Evolutionary conservation across 106 monocot species (phyloP).

Genomic region (Phalaenopsis equestris): DNA sequence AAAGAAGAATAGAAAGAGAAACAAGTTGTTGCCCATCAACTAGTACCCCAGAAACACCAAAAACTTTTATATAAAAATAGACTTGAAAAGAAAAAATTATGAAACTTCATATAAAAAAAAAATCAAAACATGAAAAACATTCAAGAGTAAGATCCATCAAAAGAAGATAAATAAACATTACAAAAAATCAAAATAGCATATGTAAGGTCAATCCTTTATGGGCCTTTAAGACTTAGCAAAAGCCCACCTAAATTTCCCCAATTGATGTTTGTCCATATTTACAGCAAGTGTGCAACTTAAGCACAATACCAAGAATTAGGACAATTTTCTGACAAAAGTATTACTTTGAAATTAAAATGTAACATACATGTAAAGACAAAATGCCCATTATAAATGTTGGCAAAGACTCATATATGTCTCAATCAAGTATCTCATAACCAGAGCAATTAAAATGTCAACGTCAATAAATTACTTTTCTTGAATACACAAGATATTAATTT

Average conservation of each 20-base stretch:
- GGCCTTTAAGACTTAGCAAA: not conserved
- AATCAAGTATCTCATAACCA: not conserved
- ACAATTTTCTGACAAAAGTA: not conserved
- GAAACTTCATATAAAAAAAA: too few relatives aligned
- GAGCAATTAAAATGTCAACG: not conserved
- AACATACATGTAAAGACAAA: not conserved
- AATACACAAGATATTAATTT: too few relatives aligned
- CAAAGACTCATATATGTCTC: not conserved
- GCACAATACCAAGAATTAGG: not conserved
- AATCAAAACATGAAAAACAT: not conserved
- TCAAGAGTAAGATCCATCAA: not conserved
- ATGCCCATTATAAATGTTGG: not conserved
- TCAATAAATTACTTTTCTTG: not conserved
- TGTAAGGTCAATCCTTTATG: not conserved
- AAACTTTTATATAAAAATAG: not conserved
- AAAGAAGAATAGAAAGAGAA: not conserved
- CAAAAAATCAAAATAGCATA: not conserved
- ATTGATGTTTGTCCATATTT: conserved; percentile 4
- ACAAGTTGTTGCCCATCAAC: not conserved
- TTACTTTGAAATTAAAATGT: not conserved
- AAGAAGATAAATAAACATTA: not conserved
- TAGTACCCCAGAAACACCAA: not conserved
- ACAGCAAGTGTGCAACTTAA: conserved; percentile 3
- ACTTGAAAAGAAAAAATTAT: too few relatives aligned
- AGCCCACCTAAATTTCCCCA: conserved; percentile 1